phyloP scores from a whole-genome alignment of 163 green algal species.

The Prototheca wickerhamii region DNA sequence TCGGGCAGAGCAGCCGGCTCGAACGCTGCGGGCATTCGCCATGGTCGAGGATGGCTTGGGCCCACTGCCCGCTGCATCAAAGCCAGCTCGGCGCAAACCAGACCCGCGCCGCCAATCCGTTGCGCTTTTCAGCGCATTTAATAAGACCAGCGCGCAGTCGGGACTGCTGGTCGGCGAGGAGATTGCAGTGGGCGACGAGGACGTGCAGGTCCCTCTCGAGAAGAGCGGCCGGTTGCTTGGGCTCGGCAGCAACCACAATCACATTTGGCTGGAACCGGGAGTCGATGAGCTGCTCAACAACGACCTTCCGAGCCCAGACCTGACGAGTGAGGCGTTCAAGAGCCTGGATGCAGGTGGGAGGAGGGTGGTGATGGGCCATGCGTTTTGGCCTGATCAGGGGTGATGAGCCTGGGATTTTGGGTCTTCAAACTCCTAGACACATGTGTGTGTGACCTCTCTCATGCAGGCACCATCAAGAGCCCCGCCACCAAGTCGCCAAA shows the following conservation, averaged over 20 bases:
- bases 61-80: background rate
- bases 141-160: background rate
- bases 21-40: background rate
- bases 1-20: too few species aligned
- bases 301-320: constrained; percentile 6
- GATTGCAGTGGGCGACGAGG: constrained; percentile 18
- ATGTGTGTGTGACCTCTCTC: too few species aligned
- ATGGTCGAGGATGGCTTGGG: background rate
- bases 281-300: constrained; percentile 4
- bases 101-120: constrained; percentile 16
- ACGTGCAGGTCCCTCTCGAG: constrained; percentile 18
- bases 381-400: too few species aligned
- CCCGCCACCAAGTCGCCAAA: too few species aligned
- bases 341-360: too few species aligned
- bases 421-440: too few species aligned
- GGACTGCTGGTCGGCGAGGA: constrained; percentile 15
- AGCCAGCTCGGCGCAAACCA: background rate
- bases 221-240: constrained; percentile 12
- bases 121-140: constrained; percentile 8
- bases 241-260: constrained; percentile 8
- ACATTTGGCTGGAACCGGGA: constrained; percentile 10
- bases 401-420: too few species aligned
- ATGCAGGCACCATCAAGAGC: too few species aligned
- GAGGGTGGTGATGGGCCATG: too few species aligned
- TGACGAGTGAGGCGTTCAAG: too few species aligned